phyloP scores from a whole-genome alignment of 169 alveolate genomes.

The Eimeria tenella region DNA sequence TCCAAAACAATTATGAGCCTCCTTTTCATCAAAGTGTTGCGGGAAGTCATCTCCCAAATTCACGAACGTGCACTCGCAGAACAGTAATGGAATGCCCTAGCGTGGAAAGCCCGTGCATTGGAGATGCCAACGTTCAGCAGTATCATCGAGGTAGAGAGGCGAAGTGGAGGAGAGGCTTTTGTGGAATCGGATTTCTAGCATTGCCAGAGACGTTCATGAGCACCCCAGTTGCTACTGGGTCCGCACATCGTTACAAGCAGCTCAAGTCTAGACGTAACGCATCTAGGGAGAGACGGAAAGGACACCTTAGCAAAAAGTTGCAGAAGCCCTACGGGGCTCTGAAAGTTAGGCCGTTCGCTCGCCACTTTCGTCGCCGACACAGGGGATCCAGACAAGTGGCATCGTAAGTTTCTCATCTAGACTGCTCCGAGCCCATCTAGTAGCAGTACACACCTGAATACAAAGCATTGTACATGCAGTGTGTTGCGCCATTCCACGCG shows the following conservation, averaged over 20 bases:
- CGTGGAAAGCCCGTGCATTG: no score
- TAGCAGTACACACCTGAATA: no score
- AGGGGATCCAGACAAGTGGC: slow-evolving; percentile 1
- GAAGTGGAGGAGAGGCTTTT: slow-evolving; percentile 3
- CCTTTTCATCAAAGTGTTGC: no score
- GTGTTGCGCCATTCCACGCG: no score
- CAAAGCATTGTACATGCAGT: no score
- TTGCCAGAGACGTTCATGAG: slow-evolving; percentile 14
- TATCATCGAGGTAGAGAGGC: not conserved
- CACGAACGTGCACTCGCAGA: no score
- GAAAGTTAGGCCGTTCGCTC: not conserved
- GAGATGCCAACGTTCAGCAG: no score
- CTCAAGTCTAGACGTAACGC: not conserved
- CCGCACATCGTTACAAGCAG: not conserved
- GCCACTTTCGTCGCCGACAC: not conserved
- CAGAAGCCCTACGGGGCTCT: not conserved
- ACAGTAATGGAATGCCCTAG: no score
- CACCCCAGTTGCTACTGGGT: not conserved
- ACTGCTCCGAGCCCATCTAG: no score
- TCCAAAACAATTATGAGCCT: no score
- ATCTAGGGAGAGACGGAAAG: not conserved
- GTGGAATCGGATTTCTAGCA: slow-evolving; percentile 18
- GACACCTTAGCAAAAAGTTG: not conserved
- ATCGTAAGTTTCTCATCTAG: not conserved
- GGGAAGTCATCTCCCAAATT: no score